Conservation (phyloP, 2,329 filamentous ascomycete genomes). For the Arachnomyces sp. region DNA sequence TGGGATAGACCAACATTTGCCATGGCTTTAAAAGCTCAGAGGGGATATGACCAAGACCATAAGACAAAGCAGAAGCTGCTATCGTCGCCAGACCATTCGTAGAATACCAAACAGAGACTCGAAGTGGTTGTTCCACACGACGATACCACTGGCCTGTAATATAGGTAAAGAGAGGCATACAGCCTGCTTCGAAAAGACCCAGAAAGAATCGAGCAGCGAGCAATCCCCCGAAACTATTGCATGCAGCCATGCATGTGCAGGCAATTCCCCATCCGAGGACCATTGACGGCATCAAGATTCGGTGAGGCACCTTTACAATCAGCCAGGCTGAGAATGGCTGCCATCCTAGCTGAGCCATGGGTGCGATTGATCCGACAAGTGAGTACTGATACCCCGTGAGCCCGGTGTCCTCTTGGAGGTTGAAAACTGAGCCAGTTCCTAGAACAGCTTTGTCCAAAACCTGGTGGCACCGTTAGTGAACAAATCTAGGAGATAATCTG, state of each 20-base stretch:
- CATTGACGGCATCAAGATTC: conserved; percentile 48
- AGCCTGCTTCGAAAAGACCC: conserved; percentile 46
- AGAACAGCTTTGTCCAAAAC: conserved; percentile 53
- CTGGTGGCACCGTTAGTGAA: conserved; percentile 5
- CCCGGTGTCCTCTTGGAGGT: conserved; percentile 42
- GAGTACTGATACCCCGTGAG: conserved; percentile 50
- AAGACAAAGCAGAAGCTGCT: conserved; percentile 48
- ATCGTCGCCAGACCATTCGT: conserved; percentile 53
- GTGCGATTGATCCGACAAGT: conserved; percentile 48
- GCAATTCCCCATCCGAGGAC: conserved; percentile 43
- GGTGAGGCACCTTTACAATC: conserved; percentile 54
- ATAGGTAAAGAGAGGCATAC: conserved; percentile 36
- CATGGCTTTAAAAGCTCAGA: conserved; percentile 37
- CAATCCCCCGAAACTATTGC: conserved; percentile 38
- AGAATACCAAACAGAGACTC: conserved; percentile 59
- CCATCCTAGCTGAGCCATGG: conserved; percentile 54
- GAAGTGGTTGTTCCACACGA: conserved; percentile 51
- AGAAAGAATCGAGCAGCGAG: conserved; percentile 45
- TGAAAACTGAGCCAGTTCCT: conserved; percentile 51
- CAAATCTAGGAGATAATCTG: neutral
- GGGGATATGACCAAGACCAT: conserved; percentile 48
- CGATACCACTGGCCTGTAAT: conserved; percentile 42
- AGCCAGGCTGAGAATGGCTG: conserved; percentile 52
- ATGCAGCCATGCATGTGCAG: conserved; percentile 40
- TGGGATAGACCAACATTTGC: conserved; percentile 37